Conservation (phyloP, 2,329 filamentous ascomycete genomes). For the Colletotrichum acutatum region DNA sequence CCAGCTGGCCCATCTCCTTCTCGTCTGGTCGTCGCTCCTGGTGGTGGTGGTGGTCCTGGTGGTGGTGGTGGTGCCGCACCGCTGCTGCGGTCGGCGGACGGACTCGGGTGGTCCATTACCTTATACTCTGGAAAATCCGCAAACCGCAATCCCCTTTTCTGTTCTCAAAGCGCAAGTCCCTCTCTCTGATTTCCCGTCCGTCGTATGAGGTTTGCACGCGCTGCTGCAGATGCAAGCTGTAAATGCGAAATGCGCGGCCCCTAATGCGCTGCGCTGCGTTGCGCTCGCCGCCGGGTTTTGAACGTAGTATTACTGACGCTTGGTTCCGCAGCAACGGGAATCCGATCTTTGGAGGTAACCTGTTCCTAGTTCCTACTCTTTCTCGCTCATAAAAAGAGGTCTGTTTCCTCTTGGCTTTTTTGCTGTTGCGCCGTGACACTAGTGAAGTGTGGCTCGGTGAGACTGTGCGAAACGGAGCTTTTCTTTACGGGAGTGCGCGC, state of each 20-base stretch:
- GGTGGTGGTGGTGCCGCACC: neutral
- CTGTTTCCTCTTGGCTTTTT: neutral
- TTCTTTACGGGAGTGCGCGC: neutral
- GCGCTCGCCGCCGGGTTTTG: neutral
- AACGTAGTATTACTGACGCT: neutral
- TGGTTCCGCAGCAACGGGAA: neutral
- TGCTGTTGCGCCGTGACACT: constrained; percentile 12
- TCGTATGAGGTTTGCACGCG: neutral
- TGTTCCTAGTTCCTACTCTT: neutral
- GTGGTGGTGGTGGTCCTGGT: no score
- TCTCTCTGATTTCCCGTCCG: neutral
- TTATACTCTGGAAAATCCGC: neutral
- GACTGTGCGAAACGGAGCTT: constrained; percentile 10
- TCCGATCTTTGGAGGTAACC: neutral
- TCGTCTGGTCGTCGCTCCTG: constrained; percentile 1
- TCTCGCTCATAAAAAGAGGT: neutral
- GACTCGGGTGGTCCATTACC: constrained; percentile 10
- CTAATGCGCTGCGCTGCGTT: neutral
- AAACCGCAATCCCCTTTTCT: neutral
- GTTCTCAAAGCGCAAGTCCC: neutral
- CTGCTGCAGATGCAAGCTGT: neutral
- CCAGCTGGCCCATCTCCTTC: constrained; percentile 1
- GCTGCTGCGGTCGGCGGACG: constrained; percentile 22
- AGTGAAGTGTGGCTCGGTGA: constrained; percentile 14
- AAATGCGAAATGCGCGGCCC: neutral